These are phyloP conservation scores for Colletotrichum spaethianum DNA, from an alignment of 2,329 filamentous ascomycete genomes.

Conservation along the genomic window DNA sequence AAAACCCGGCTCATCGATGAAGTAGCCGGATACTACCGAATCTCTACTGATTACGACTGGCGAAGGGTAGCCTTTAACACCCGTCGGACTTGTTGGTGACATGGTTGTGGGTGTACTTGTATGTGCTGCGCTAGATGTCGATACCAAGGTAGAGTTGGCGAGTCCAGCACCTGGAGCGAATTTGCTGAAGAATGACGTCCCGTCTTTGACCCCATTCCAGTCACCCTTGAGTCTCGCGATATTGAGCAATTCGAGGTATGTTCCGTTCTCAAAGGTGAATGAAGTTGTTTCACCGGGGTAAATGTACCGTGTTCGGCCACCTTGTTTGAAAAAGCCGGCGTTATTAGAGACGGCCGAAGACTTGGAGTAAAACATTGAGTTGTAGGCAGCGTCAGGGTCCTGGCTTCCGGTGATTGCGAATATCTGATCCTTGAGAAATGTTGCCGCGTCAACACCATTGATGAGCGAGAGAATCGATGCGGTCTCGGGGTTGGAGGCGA, in stretches of 20 bases:
- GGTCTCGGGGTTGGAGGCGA: conserved; percentile 46
- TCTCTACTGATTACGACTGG: conserved; percentile 48
- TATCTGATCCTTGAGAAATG: conserved; percentile 43
- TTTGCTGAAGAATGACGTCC: conserved; percentile 49
- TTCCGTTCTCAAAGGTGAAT: conserved; percentile 55
- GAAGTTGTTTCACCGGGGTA: conserved; percentile 51
- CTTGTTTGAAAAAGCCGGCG: conserved; percentile 48
- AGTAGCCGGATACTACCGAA: conserved; percentile 50
- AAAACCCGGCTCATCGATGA: conserved; percentile 50
- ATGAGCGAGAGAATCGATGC: conserved; percentile 45
- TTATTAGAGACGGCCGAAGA: conserved; percentile 39
- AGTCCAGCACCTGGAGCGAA: conserved; percentile 47
- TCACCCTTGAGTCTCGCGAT: conserved; percentile 48
- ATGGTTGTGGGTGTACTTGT: too few relatives aligned
- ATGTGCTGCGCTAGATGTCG: too few relatives aligned
- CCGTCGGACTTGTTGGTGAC: too few relatives aligned
- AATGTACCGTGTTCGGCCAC: conserved; percentile 47
- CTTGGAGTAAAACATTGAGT: conserved; percentile 54
- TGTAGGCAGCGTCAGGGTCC: conserved; percentile 51
- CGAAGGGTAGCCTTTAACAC: conserved; percentile 50
- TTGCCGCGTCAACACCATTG: conserved; percentile 45
- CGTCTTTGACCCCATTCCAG: conserved; percentile 49
- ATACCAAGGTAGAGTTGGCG: too few relatives aligned
- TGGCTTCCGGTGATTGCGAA: conserved; percentile 42
- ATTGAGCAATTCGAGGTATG: conserved; percentile 47